These are phyloP conservation scores for Petrea volubilis DNA, from an alignment of 257 asterid species.

Conservation along the genomic window DNA sequence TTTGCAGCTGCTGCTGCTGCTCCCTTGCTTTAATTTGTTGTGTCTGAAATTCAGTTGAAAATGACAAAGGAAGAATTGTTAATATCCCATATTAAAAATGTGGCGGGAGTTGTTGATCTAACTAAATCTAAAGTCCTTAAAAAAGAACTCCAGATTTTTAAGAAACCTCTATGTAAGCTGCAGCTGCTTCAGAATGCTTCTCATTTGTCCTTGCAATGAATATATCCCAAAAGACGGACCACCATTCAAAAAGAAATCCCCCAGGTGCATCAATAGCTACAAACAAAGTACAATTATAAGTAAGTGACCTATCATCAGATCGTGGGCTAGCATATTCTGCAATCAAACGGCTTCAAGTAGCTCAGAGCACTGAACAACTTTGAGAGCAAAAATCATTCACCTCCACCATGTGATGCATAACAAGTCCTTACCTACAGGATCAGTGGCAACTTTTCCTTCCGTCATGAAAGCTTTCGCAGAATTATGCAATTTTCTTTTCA, in stretches of 20 bases:
- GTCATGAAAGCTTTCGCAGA: slow-evolving; percentile 99
- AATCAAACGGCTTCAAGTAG: slow-evolving; percentile 5
- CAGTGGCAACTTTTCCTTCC: slow-evolving; percentile 98
- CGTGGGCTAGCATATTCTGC: background rate
- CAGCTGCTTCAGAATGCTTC: slow-evolving; percentile 99
- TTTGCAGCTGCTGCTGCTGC: slow-evolving; percentile 89
- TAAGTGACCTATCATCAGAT: background rate
- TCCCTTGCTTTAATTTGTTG: slow-evolving; percentile 96
- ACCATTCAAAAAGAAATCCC: slow-evolving; percentile 98
- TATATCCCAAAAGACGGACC: slow-evolving; percentile 99
- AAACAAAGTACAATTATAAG: slow-evolving; percentile 17
- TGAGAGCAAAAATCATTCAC: slow-evolving; percentile 6
- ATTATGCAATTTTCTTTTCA: slow-evolving; percentile 84
- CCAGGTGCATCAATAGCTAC: slow-evolving; percentile 99
- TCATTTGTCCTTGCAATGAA: slow-evolving; percentile 97
- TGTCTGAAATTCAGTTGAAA: slow-evolving; percentile 49
- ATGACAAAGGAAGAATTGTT: slow-evolving; percentile 1
- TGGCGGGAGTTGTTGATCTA: background rate
- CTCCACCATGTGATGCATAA: background rate
- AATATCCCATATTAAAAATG: background rate
- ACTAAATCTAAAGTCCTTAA: background rate
- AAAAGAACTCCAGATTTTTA: slow-evolving; percentile 24
- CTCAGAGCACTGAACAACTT: background rate
- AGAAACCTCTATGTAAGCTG: slow-evolving; percentile 94
- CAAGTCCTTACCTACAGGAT: slow-evolving; percentile 82